Evolutionary conservation across 2,329 filamentous ascomycete genomes (phyloP).

Genomic region (Hansfordia pulvinata): DNA sequence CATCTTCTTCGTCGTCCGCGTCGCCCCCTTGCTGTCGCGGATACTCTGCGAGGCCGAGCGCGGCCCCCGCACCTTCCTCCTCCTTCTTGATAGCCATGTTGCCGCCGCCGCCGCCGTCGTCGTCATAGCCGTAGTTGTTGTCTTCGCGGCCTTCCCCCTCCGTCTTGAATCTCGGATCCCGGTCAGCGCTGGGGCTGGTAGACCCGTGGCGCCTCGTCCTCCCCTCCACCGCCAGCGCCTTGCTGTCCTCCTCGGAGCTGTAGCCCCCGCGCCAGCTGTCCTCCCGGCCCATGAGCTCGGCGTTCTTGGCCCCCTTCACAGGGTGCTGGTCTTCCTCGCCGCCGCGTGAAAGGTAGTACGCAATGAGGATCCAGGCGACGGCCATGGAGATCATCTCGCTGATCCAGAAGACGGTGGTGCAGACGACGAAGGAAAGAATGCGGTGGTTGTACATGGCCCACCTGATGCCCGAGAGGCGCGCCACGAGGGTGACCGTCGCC

Average conservation of each 20-base stretch:
- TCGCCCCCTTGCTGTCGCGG: too few species aligned
- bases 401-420: constrained; percentile 63
- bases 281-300: neutral
- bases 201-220: too few species aligned
- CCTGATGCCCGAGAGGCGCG: constrained; percentile 61
- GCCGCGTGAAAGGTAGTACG: constrained; percentile 17
- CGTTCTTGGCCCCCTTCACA: constrained; percentile 1
- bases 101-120: constrained; percentile 7
- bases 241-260: neutral
- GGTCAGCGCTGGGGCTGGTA: too few species aligned
- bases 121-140: constrained; percentile 1
- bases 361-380: constrained; percentile 47
- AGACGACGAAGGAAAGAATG: constrained; percentile 51
- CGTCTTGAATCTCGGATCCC: too few species aligned
- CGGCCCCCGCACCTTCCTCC: too few species aligned
- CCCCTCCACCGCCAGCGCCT: neutral
- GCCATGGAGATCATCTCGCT: constrained; percentile 57
- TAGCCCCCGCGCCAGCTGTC: neutral
- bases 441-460: constrained; percentile 84
- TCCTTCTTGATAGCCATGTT: constrained; percentile 10
- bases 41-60: too few species aligned
- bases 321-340: constrained; percentile 10
- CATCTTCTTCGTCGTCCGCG: constrained; percentile 15
- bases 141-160: constrained; percentile 1
- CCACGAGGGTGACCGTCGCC: constrained; percentile 54